A percentile compares a stretch with the other conserved stretches of the same genome.
Conservation (phyloP, 2,329 filamentous ascomycete species). For the Ascochyta fabae region DNA sequence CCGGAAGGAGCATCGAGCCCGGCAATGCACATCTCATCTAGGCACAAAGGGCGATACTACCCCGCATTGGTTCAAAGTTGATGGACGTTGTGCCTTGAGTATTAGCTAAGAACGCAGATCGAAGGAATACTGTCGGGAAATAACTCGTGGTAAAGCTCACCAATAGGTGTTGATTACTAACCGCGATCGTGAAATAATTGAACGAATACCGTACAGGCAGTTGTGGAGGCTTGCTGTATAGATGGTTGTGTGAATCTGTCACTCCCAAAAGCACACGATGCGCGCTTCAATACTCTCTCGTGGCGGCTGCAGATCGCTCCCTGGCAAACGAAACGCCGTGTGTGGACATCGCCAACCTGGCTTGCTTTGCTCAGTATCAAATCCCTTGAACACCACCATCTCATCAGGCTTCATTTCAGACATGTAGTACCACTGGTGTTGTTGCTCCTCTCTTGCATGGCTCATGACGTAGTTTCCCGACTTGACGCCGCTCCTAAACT, state of each 20-base stretch:
- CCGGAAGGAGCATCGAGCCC: slow-evolving; percentile 10
- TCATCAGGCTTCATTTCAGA: slow-evolving; percentile 30
- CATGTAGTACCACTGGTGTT: slow-evolving; percentile 40
- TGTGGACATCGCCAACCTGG: slow-evolving; percentile 36
- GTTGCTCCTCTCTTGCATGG: slow-evolving; percentile 14
- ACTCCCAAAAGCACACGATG: slow-evolving; percentile 29
- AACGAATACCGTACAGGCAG: not conserved
- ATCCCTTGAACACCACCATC: slow-evolving; percentile 36
- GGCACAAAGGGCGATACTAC: slow-evolving; percentile 11
- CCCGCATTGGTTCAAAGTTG: slow-evolving; percentile 3
- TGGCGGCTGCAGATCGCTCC: slow-evolving; percentile 16
- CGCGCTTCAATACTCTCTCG: slow-evolving; percentile 39
- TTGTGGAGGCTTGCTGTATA: not conserved
- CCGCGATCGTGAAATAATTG: not conserved
- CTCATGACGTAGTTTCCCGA: slow-evolving; percentile 29
- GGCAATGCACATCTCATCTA: not conserved
- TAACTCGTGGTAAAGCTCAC: not conserved
- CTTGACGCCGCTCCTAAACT: slow-evolving; percentile 26
- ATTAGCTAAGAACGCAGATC: slow-evolving; percentile 3
- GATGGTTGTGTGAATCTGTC: not conserved
- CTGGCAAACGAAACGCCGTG: slow-evolving; percentile 30
- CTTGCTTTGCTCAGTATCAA: slow-evolving; percentile 25
- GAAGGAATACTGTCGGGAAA: slow-evolving; percentile 14
- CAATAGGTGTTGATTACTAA: not conserved
- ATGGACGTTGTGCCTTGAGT: not conserved